These are phyloP conservation scores for Lipomyces lipofer DNA, from an alignment of 805 yeast genomes.

Conservation along the genomic window DNA sequence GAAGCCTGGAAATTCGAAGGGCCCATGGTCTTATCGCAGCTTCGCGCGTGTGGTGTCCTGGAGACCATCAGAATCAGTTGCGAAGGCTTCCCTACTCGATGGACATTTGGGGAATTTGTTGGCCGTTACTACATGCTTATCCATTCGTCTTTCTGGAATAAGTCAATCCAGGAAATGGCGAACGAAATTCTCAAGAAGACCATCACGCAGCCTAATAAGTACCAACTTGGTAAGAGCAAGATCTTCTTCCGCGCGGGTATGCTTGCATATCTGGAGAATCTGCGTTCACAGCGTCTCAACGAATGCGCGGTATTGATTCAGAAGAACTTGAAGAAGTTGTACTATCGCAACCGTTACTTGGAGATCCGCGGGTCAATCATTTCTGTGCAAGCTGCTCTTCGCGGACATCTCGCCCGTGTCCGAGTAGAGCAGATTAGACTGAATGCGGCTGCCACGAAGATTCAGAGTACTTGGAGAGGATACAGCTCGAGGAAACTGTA, in stretches of 20 bases:
- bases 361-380: slow-evolving; percentile 56
- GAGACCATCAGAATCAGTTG: slow-evolving; percentile 96
- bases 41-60: slow-evolving; percentile 97
- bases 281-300: slow-evolving; percentile 75
- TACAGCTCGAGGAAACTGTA: slow-evolving; percentile 52
- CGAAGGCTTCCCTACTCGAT: slow-evolving; percentile 96
- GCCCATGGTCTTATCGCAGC: slow-evolving; percentile 89
- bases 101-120: slow-evolving; percentile 93
- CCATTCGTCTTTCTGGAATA: slow-evolving; percentile 66
- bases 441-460: slow-evolving; percentile 59
- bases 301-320: slow-evolving; percentile 82
- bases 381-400: slow-evolving; percentile 58
- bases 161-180: slow-evolving; percentile 59
- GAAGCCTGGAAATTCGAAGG: slow-evolving; percentile 96
- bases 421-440: slow-evolving; percentile 54
- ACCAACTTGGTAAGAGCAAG: slow-evolving; percentile 89
- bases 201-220: slow-evolving; percentile 64
- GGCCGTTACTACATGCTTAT: slow-evolving; percentile 82
- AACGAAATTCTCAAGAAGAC: slow-evolving; percentile 63
- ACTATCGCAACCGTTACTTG: slow-evolving; percentile 62
- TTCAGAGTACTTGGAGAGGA: slow-evolving; percentile 64
- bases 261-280: slow-evolving; percentile 85
- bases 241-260: slow-evolving; percentile 96
- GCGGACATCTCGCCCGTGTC: slow-evolving; percentile 62
- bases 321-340: slow-evolving; percentile 68